A percentile compares a stretch with the other conserved stretches of the same genome.
Evolutionary conservation across 2,329 filamentous ascomycete genomes (phyloP).

Genomic region (Colletotrichum lini): DNA sequence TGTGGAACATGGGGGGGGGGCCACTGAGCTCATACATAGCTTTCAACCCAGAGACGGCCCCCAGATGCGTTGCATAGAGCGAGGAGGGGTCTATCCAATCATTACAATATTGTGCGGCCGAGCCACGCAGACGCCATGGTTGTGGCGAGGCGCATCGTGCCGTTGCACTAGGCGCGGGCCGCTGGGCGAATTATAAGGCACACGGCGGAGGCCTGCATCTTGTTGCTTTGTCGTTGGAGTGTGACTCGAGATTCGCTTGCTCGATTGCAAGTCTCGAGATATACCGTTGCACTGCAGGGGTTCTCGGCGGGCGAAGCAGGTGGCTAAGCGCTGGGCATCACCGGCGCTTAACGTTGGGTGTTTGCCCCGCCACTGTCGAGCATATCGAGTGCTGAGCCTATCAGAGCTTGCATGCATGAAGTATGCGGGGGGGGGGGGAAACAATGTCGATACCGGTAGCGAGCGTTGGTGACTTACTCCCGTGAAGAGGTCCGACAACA

Average conservation of each 20-base stretch:
- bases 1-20: neutral
- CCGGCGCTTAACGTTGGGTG: neutral
- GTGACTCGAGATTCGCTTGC: neutral
- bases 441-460: neutral
- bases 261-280: neutral
- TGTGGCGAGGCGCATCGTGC: neutral
- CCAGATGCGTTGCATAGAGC: neutral
- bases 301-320: neutral
- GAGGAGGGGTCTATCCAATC: neutral
- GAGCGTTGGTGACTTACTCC: neutral
- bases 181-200: neutral
- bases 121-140: neutral
- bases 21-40: slow-evolving; percentile 1
- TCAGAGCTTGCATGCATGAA: neutral
- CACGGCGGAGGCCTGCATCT: neutral
- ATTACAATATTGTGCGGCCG: neutral
- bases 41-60: neutral
- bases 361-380: neutral
- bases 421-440: neutral
- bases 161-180: slow-evolving; percentile 2
- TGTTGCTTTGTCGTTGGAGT: neutral
- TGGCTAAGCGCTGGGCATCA: neutral
- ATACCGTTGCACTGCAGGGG: neutral
- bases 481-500: too few species aligned
- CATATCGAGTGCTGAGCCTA: neutral